Evolutionary conservation across 2,329 filamentous ascomycete genomes (phyloP).

Genomic region (Orbilia brochopaga): DNA sequence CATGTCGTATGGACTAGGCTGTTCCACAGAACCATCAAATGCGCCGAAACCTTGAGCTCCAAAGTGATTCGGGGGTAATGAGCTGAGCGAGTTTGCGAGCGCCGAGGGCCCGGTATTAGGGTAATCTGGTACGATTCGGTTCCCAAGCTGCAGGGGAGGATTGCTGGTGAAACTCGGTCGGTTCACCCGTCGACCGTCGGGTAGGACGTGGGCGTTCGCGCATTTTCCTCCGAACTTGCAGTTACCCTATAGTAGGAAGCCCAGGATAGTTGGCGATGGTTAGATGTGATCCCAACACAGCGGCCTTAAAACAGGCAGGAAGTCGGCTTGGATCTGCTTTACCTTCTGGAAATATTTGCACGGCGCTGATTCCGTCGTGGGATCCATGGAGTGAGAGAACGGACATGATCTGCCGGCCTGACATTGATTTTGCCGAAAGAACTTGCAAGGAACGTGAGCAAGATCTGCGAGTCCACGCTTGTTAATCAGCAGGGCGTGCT

Average conservation of each 20-base stretch:
- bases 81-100: constrained; percentile 73
- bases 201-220: constrained; percentile 92
- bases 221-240: constrained; percentile 99
- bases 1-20: constrained; percentile 65
- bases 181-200: constrained; percentile 91
- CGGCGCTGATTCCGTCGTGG: constrained; percentile 78
- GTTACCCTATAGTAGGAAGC: constrained; percentile 72
- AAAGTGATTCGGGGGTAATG: constrained; percentile 61
- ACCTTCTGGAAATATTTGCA: constrained; percentile 99
- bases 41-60: constrained; percentile 58
- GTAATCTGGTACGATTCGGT: constrained; percentile 71
- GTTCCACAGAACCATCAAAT: constrained; percentile 66
- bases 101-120: constrained; percentile 71
- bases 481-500: constrained; percentile 33
- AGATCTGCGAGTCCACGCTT: constrained; percentile 69
- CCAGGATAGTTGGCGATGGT: constrained; percentile 50
- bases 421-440: constrained; percentile 94
- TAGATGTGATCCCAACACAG: constrained; percentile 28
- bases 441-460: constrained; percentile 98
- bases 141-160: constrained; percentile 69
- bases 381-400: constrained; percentile 90
- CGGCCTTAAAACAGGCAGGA: constrained; percentile 18
- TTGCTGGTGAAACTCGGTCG: constrained; percentile 63
- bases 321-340: constrained; percentile 56
- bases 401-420: constrained; percentile 96